These are phyloP conservation scores for Saccharomycopsis hybrid DNA, from an alignment of 1,139 yeast genomes.

Conservation along the genomic window DNA sequence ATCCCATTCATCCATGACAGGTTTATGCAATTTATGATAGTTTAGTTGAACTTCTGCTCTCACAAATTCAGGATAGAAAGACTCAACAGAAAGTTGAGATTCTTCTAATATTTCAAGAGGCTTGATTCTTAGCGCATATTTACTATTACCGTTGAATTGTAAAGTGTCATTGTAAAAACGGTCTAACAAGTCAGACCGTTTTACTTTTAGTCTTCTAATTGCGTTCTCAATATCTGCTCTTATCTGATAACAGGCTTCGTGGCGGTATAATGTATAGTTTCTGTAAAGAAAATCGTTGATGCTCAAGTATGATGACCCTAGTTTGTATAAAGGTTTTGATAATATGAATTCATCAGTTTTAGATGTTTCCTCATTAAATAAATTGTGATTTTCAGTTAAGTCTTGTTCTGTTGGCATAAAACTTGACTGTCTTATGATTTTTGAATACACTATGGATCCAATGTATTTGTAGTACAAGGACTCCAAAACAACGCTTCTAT, in stretches of 20 bases:
- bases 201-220: constrained; percentile 18
- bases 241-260: constrained; percentile 25
- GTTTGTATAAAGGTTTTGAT: constrained; percentile 22
- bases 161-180: constrained; percentile 15
- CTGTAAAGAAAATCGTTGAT: constrained; percentile 32
- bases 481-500: background rate
- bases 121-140: constrained; percentile 27
- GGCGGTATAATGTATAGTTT: constrained; percentile 24
- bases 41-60: constrained; percentile 27
- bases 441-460: constrained; percentile 3
- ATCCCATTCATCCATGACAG: constrained; percentile 9
- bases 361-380: constrained; percentile 13
- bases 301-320: constrained; percentile 31
- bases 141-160: constrained; percentile 28
- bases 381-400: background rate
- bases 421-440: background rate
- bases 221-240: constrained; percentile 26
- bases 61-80: constrained; percentile 24
- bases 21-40: constrained; percentile 21
- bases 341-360: background rate
- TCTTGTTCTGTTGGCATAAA: constrained; percentile 1
- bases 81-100: constrained; percentile 26
- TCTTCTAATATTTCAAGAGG: constrained; percentile 25
- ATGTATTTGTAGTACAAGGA: constrained; percentile 6
- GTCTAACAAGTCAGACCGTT: background rate